Evolutionary conservation across 306 rosid genomes (phyloP).

Genomic region (Chamaecrista fasciculata): DNA sequence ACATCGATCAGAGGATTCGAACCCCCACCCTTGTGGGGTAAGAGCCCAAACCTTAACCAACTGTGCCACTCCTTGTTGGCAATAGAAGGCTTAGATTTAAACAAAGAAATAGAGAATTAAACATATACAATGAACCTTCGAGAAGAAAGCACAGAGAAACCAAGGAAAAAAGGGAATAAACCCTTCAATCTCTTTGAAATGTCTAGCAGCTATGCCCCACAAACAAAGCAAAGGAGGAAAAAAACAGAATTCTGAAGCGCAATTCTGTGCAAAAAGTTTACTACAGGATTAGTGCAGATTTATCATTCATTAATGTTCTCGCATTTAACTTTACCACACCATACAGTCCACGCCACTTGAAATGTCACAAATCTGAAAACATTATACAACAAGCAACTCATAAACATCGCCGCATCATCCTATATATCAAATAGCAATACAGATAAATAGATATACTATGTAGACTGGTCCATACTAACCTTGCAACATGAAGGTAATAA

Average conservation of each 20-base stretch:
- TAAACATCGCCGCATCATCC: neutral
- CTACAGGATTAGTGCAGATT: neutral
- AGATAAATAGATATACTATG: too few species aligned
- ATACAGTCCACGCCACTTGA: neutral
- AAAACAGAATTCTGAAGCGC: too few species aligned
- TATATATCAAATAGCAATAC: too few species aligned
- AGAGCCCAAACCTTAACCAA: too few species aligned
- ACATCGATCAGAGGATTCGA: too few species aligned
- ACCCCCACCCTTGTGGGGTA: too few species aligned
- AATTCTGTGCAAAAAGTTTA: neutral
- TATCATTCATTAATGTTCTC: neutral
- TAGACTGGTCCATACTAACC: conserved; percentile 49
- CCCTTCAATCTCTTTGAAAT: neutral
- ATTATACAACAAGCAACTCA: neutral
- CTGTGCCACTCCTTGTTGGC: too few species aligned
- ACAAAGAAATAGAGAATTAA: neutral
- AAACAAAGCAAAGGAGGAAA: neutral
- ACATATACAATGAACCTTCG: neutral
- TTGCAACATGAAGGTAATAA: conserved; percentile 72
- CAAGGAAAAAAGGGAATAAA: neutral
- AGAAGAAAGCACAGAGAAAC: neutral
- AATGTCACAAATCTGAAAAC: neutral
- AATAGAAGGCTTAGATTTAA: too few species aligned
- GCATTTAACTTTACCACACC: neutral
- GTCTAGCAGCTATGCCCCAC: neutral